These are phyloP conservation scores for Detonula confervacea DNA, from an alignment of 352 stramenopile genomes.

Conservation along the genomic window DNA sequence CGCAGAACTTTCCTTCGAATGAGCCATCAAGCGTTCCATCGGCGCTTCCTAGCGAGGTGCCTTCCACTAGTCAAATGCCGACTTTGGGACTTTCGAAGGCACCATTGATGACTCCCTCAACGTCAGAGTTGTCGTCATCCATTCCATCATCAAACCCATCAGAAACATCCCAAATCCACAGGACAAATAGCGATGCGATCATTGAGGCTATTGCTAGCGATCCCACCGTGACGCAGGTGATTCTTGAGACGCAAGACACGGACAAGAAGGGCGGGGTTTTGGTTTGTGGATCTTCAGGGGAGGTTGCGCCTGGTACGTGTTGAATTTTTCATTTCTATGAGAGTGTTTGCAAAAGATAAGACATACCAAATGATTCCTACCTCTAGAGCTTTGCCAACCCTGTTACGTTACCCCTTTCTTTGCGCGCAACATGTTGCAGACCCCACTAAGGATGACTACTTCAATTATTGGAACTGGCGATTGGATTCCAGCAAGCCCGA, in stretches of 20 bases:
- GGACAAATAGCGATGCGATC: conserved; percentile 30
- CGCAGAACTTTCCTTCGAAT: neutral
- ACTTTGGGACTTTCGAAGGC: neutral
- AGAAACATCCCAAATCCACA: conserved; percentile 31
- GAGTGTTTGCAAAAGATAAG: too few relatives aligned
- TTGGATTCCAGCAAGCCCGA: conserved; percentile 27
- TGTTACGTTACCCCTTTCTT: neutral
- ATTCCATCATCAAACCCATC: neutral
- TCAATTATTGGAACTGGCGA: conserved; percentile 51
- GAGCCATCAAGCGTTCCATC: conserved; percentile 9
- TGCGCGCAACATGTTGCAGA: neutral
- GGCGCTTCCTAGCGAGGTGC: conserved; percentile 9
- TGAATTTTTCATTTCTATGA: too few relatives aligned
- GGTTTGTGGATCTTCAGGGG: conserved; percentile 60
- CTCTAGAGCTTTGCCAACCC: neutral
- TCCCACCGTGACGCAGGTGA: conserved; percentile 19
- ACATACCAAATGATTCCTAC: too few relatives aligned
- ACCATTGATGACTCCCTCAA: neutral
- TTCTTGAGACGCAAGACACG: conserved; percentile 29
- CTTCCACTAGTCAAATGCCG: neutral
- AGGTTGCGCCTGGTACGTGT: conserved; percentile 68
- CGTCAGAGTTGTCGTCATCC: too few relatives aligned
- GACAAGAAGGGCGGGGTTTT: conserved; percentile 44
- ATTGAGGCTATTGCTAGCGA: conserved; percentile 37
- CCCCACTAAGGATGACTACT: conserved; percentile 37